These are phyloP conservation scores for Basipetospora sp. DNA, from an alignment of 2,329 filamentous ascomycete species.

Conservation along the genomic window DNA sequence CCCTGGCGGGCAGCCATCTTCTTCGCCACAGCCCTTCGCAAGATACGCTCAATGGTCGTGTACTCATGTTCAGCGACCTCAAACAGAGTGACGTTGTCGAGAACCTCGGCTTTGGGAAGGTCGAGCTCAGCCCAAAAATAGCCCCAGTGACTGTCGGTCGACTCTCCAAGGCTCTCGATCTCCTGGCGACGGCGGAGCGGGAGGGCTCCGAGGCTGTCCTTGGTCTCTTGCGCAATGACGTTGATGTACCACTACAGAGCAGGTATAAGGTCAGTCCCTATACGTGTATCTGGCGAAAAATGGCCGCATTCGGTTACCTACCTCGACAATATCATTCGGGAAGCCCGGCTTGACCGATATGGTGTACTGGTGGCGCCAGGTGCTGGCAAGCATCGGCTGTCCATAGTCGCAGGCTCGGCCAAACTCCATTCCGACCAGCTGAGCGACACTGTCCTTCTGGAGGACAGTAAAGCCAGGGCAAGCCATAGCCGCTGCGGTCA, in stretches of 20 bases:
- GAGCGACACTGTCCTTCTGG: slow-evolving; percentile 47
- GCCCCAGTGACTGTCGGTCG: slow-evolving; percentile 34
- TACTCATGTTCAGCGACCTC: slow-evolving; percentile 33
- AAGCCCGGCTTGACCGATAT: slow-evolving; percentile 33
- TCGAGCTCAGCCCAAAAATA: slow-evolving; percentile 35
- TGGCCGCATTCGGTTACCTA: slow-evolving; percentile 18
- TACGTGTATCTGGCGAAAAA: too few relatives aligned
- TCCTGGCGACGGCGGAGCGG: slow-evolving; percentile 26
- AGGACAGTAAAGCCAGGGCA: slow-evolving; percentile 46
- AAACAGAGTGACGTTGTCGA: slow-evolving; percentile 34
- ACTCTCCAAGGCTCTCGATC: slow-evolving; percentile 18
- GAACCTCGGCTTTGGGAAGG: slow-evolving; percentile 24
- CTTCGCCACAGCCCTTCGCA: slow-evolving; percentile 23
- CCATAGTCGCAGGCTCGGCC: slow-evolving; percentile 23
- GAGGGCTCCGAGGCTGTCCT: slow-evolving; percentile 23
- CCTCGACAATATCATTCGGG: slow-evolving; percentile 40
- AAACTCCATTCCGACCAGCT: slow-evolving; percentile 22
- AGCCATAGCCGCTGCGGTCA: slow-evolving; percentile 35
- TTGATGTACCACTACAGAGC: slow-evolving; percentile 41
- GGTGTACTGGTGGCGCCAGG: slow-evolving; percentile 39
- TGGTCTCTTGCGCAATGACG: slow-evolving; percentile 38
- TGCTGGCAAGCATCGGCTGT: slow-evolving; percentile 31
- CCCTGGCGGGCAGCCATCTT: slow-evolving; percentile 1
- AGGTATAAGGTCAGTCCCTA: too few relatives aligned
- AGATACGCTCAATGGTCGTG: slow-evolving; percentile 31